A percentile compares a stretch with the other conserved stretches of the same genome.
These are phyloP conservation scores for Cercospora zeina DNA, from an alignment of 2,329 filamentous ascomycete genomes.

Conservation along the genomic window DNA sequence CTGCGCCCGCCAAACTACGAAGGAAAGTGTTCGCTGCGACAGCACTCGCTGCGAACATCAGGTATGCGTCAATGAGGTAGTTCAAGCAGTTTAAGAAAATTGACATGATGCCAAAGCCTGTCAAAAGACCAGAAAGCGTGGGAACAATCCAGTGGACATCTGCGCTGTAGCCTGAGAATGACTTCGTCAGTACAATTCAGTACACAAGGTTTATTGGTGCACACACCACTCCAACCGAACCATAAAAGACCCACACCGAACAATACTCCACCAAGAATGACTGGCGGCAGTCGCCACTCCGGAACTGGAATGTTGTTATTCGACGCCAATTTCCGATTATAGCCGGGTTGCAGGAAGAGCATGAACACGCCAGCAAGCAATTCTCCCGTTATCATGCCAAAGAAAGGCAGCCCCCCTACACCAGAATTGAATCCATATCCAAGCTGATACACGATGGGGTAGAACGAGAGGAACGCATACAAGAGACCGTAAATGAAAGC, in stretches of 20 bases:
- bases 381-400: constrained; percentile 63
- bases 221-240: constrained; percentile 47
- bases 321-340: constrained; percentile 38
- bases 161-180: constrained; percentile 44
- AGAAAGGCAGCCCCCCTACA: constrained; percentile 74
- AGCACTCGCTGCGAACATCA: constrained; percentile 50
- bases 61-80: constrained; percentile 56
- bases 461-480: constrained; percentile 83
- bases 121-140: constrained; percentile 46
- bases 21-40: constrained; percentile 45
- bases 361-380: constrained; percentile 34
- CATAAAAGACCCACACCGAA: constrained; percentile 43
- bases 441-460: constrained; percentile 73
- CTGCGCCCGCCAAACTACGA: constrained; percentile 52
- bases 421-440: constrained; percentile 70
- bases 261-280: constrained; percentile 53
- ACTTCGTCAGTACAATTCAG: neutral
- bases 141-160: constrained; percentile 49
- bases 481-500: constrained; percentile 56
- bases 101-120: constrained; percentile 48
- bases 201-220: neutral
- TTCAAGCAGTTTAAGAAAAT: constrained; percentile 46
- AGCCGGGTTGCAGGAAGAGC: constrained; percentile 38
- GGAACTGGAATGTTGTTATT: constrained; percentile 47
- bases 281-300: constrained; percentile 49